Base-by-base conservation (phyloP, 306 rosid species). In the Neltuma alba region DNA sequence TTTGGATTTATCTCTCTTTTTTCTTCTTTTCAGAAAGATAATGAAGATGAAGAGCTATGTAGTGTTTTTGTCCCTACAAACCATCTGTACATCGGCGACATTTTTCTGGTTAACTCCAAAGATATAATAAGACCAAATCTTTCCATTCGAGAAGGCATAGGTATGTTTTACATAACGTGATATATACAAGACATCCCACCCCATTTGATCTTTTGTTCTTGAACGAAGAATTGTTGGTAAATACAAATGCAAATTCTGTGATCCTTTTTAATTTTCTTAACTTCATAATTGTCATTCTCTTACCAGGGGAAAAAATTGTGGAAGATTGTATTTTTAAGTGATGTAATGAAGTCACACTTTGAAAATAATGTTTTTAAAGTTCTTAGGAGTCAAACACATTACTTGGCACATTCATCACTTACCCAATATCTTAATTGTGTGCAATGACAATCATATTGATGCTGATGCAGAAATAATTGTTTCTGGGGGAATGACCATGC, bases 401-500 rank as follows among this genome's bases (percentile, higher is more conserved):
- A 28, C 52, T 41, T 4, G 16, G n/a, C 57, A 42, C 60, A 16
- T 16, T 18, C 40, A 9, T 47, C 28, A 25, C 18, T 47, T 31
- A 21, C 16, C 74, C 70, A 20, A 28, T 65, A 5, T 20, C 27
- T 37, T 36, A 27, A 25, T 5, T 31, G 23, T 62, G 23, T 30
- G 68, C 37, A 31, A 15, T 62, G 20, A 64, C 79, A 55, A 55
- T 37, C 57, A 15, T 40, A 28, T 31, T 60, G 37, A 52, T 75
- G 72, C 28, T 62, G 72, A 15, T 86, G 87, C 97, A 93, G 98
- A 93, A 86, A 91, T 93, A 47, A 91, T 93, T 25, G 94, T 93
- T 85, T 93, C 98, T 16, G 98, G 97, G 68, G 98, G 97, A 72
- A 93, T 93, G 98, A 86, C 98, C 20, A 89, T 93, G 97, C 98